A percentile compares a stretch with the other conserved stretches of the same genome.
These are phyloP conservation scores for Letharia lupina DNA, from an alignment of 495 filamentous ascomycete genomes.

Conservation along the genomic window DNA sequence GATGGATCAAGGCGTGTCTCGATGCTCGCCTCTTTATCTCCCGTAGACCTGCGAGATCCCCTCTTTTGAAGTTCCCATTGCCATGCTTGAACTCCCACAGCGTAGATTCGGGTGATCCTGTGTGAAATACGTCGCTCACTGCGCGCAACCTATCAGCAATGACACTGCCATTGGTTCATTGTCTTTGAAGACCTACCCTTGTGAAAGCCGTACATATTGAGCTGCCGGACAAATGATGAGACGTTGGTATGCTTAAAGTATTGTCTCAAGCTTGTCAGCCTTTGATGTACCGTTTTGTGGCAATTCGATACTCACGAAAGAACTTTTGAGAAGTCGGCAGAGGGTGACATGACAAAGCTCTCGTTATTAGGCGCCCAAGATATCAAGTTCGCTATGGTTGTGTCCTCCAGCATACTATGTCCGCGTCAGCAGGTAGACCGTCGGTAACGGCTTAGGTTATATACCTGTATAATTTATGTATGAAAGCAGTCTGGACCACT, in stretches of 20 bases:
- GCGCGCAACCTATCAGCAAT: conserved; percentile 12
- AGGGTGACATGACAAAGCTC: conserved; percentile 97
- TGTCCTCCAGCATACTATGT: conserved; percentile 89
- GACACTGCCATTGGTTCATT: background rate
- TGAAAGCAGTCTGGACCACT: conserved; percentile 98
- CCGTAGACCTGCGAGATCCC: conserved; percentile 80
- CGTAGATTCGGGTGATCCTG: conserved; percentile 86
- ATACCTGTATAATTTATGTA: conserved; percentile 98
- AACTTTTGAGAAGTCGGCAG: conserved; percentile 96
- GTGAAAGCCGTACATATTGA: conserved; percentile 99
- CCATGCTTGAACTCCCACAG: conserved; percentile 99
- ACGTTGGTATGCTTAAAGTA: conserved; percentile 99
- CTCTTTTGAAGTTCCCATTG: conserved; percentile 92
- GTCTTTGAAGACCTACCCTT: conserved; percentile 61
- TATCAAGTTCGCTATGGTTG: conserved; percentile 85
- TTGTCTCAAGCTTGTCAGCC: conserved; percentile 44
- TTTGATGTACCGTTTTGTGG: conserved; percentile 18
- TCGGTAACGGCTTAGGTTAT: conserved; percentile 26
- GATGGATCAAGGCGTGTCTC: conserved; percentile 85
- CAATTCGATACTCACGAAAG: conserved; percentile 61
- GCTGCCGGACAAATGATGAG: conserved; percentile 92
- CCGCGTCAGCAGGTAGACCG: conserved; percentile 32
- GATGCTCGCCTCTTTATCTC: conserved; percentile 98
- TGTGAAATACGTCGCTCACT: conserved; percentile 99
- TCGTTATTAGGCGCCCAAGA: conserved; percentile 91